phyloP scores from a whole-genome alignment of 1,284 basidiomycete species.

The Heterobasidion parviporum region DNA sequence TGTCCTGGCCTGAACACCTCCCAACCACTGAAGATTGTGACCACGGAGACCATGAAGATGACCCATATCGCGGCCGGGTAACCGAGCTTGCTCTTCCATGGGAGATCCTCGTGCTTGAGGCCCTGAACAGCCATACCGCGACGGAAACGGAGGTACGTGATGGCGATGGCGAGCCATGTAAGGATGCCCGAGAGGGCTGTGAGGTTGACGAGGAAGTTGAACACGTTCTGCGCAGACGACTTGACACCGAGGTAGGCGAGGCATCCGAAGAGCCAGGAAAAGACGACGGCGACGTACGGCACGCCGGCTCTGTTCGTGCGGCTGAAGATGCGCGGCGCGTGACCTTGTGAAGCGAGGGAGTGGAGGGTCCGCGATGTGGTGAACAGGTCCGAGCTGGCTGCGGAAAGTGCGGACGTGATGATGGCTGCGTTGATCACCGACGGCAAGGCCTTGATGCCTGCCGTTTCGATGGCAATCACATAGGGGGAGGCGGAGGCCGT shows the following conservation, averaged over 20 bases:
- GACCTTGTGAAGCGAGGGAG: slow-evolving; percentile 66
- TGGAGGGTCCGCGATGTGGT: slow-evolving; percentile 77
- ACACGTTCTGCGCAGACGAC: slow-evolving; percentile 41
- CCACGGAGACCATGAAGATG: slow-evolving; percentile 50
- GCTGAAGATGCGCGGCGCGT: slow-evolving; percentile 72
- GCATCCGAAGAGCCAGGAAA: slow-evolving; percentile 61
- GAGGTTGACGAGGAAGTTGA: slow-evolving; percentile 66
- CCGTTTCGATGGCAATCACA: slow-evolving; percentile 70
- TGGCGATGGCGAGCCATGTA: slow-evolving; percentile 79
- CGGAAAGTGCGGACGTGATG: slow-evolving; percentile 81
- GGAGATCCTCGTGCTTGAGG: slow-evolving; percentile 56
- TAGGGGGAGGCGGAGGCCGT: slow-evolving; percentile 77
- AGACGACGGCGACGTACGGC: slow-evolving; percentile 64
- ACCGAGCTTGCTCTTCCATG: slow-evolving; percentile 37
- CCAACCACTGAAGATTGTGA: slow-evolving; percentile 63
- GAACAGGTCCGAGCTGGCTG: slow-evolving; percentile 79
- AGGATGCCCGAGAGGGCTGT: slow-evolving; percentile 56
- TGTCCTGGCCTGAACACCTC: slow-evolving; percentile 63
- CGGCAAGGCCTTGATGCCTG: slow-evolving; percentile 70
- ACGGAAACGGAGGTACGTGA: slow-evolving; percentile 79
- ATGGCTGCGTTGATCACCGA: slow-evolving; percentile 83
- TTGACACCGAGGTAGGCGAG: slow-evolving; percentile 67
- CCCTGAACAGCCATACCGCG: slow-evolving; percentile 70
- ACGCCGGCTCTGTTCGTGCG: slow-evolving; percentile 65
- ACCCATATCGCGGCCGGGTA: slow-evolving; percentile 60